A percentile compares a stretch with the other conserved stretches of the same genome.
Conservation (phyloP, 2,329 filamentous ascomycete species). For the Stemphylium vesicarium region DNA sequence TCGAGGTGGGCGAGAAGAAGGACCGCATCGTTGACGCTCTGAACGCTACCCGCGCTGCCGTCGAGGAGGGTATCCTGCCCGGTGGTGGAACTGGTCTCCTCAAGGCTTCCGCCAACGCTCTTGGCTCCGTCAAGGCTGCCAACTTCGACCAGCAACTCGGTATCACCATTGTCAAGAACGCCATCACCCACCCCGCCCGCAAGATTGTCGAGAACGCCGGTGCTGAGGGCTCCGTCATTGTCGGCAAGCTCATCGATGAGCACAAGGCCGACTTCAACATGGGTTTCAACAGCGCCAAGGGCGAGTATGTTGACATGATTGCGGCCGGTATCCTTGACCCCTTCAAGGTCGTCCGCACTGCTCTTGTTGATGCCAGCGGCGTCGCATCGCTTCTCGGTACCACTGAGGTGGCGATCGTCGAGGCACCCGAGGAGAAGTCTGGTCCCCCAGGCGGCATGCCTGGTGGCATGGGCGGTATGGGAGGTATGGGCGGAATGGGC, state of each 20-base stretch:
- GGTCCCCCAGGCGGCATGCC: slow-evolving; percentile 61
- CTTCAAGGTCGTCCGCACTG: slow-evolving; percentile 98
- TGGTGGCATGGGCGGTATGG: slow-evolving; percentile 60
- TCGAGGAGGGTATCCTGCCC: slow-evolving; percentile 98
- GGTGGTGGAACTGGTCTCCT: slow-evolving; percentile 97
- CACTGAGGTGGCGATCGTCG: slow-evolving; percentile 96
- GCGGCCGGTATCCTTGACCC: slow-evolving; percentile 94
- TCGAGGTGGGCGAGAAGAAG: slow-evolving; percentile 99
- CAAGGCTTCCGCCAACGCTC: slow-evolving; percentile 92
- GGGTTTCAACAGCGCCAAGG: slow-evolving; percentile 95
- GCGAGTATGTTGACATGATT: slow-evolving; percentile 99
- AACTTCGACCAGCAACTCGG: slow-evolving; percentile 99
- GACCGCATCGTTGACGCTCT: slow-evolving; percentile 98
- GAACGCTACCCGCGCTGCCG: slow-evolving; percentile 96
- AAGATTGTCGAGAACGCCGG: slow-evolving; percentile 98
- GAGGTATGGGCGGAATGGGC: slow-evolving; percentile 64
- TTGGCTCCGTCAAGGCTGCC: slow-evolving; percentile 79
- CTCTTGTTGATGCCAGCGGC: slow-evolving; percentile 90
- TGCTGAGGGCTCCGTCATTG: slow-evolving; percentile 91
- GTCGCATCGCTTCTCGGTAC: slow-evolving; percentile 97
- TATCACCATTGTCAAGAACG: slow-evolving; percentile 96
- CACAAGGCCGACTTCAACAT: slow-evolving; percentile 93
- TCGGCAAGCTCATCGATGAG: slow-evolving; percentile 98
- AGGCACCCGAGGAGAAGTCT: slow-evolving; percentile 91
- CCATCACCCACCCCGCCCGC: slow-evolving; percentile 92